Base-by-base conservation (phyloP, 140 eudicot genomes). In the Flaveria floridana region DNA sequence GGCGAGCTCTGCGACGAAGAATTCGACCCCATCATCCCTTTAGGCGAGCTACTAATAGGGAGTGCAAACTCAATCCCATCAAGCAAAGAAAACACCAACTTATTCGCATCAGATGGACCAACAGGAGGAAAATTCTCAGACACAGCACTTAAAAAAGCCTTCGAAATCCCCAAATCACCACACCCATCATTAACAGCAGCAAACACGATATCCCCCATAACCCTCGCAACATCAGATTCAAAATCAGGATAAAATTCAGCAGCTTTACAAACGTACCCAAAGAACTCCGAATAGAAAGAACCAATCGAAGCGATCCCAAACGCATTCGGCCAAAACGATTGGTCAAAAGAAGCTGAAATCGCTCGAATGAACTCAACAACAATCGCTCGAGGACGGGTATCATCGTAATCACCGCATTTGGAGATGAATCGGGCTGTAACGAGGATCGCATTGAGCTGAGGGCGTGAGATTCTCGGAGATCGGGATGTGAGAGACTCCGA, bases 391-490 rank as follows among this genome's bases (percentile, higher is more conserved):
- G 96, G 94, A 9, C 86, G 82, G 6, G 51, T 77, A 44, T 93
- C 85, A 3, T 46, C 73, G 71, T 81, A 70, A 75, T 74, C 68
- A 28, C 77, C 82, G 84, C 86, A 90, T 53, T 82, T 91, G 23
- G 98, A 93, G 39, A 93, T 76, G 70, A 90, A 90, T 28, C 91
- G 69, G n/a, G 94, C 86, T 7, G 87, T 71, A 4, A 94, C 89
- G 3, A 90, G 89, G 39, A 90, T 59, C 19, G 91, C 94, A 79
- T 93, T 87, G 83, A 93, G 97, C 82, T 93, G 97, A 57, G 91
- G 84, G 47, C 91, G 89, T 3, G 97, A 69, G 51, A 90, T 80
- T 84, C 85, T 83, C 8, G 87, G 87, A 57, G 93, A 93, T 87
- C 89, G 86, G 65, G 76, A 51, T 10, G 57, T 47, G 37, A 89